phyloP scores from a whole-genome alignment of 805 yeast species.

The Debaryomyces hansenii region DNA sequence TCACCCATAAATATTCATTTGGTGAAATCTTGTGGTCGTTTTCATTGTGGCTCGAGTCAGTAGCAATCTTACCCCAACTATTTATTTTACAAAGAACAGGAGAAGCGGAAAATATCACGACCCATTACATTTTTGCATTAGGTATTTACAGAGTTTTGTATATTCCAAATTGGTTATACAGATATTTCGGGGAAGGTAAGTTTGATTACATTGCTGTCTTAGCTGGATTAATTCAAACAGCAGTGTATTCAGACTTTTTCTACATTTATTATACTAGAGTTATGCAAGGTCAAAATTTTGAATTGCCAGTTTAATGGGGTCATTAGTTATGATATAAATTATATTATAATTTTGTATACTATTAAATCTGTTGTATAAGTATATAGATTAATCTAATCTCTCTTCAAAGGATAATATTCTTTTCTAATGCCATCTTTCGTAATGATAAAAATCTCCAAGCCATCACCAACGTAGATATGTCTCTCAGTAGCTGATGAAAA shows the following conservation, averaged over 20 bases:
- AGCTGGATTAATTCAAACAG: constrained; percentile 85
- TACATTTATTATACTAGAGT: constrained; percentile 82
- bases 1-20: constrained; percentile 63
- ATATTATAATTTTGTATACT: neutral
- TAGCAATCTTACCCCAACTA: constrained; percentile 90
- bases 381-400: constrained; percentile 71
- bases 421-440: constrained; percentile 90
- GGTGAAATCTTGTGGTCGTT: constrained; percentile 82
- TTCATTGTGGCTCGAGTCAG: constrained; percentile 88
- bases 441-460: constrained; percentile 83
- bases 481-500: constrained; percentile 96
- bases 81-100: constrained; percentile 88
- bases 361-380: neutral
- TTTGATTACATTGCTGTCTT: constrained; percentile 69
- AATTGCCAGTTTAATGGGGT: constrained; percentile 53
- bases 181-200: constrained; percentile 64
- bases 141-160: constrained; percentile 89
- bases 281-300: constrained; percentile 73
- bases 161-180: constrained; percentile 93
- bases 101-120: constrained; percentile 81
- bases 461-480: constrained; percentile 98
- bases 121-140: constrained; percentile 90
- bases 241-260: constrained; percentile 91
- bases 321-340: neutral
- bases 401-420: constrained; percentile 82